Base-by-base conservation (phyloP, 805 yeast species). In the Millerozyma miso region DNA sequence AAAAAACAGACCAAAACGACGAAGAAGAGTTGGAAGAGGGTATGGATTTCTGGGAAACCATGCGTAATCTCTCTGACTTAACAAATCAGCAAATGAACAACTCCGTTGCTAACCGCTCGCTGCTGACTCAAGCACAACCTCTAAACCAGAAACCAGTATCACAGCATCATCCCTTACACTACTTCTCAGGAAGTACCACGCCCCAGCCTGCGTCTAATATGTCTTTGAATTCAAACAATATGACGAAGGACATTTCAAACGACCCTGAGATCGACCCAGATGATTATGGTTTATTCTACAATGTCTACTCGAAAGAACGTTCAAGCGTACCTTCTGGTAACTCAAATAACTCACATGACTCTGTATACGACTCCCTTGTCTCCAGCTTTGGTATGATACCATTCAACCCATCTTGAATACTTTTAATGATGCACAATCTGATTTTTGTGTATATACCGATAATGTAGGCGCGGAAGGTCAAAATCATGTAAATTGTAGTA, bases 11-110 rank as follows among this genome's bases (percentile, higher is more conserved):
- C 23, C 31, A 10, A 19, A 38, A 15, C 19, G 41, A 38, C 4
- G 35, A 33, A 12, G 40, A 41, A 18, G 80, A 72, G 31, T 82
- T 76, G 10, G 87, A 80, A 33, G 88, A 80, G 45, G 88, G 78
- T 17, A 51, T 77, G 29, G 88, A 82, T 56, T 83, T 82, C 55
- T 83, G 87, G 85, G 89, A 83, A 48, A 77, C 80, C 2, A 71
- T 83, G 75, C 69, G 83, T 38, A 71, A 80, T 14, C 55, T 82
- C 17, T 77, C 82, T 52, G 49, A 60, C 41, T 35, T 52, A 37
- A 40, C 51, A 31, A 29, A 33, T 12, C 40, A 45, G 29, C 58
- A 32, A 37, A 31, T 23, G 50, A 37, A 33, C 38, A 31, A 35
- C 37, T 23, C 35, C 44, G 39, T 23, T 19, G 18, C 39, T 13